Evolutionary conservation across 2,329 filamentous ascomycete species (phyloP), one percentile per base, ranked within the genome.

Genomic region (Chalaropsis ovoidea): DNA sequence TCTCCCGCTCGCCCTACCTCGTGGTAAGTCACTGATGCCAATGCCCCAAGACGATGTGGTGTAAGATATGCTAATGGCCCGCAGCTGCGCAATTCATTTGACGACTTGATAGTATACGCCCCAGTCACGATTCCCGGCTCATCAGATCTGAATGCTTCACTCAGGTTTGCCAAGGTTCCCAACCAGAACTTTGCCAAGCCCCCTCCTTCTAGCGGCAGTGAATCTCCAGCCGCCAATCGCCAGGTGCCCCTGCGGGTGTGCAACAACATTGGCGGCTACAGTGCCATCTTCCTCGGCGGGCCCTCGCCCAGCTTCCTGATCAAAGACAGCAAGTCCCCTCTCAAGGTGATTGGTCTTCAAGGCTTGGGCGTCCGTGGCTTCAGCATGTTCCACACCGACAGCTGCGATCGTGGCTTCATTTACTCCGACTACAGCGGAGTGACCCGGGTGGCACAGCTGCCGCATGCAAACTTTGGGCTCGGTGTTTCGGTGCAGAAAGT

Each of bases 81-180:
- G 39, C 49, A 65, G 64, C 78, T 92, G 35, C 88, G 93, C 62
- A 90, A 90, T 61, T 81, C 83, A 10, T 86, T 84, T 67, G 88
- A 96, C 69, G 92, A 97, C 72, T 77, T 97, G 42, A 87, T 88
- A 11, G 82, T 97, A 58, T 99, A 97, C 73, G 86, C 94, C 72
- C 91, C 93, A 2, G 52, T 68, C 1, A 61, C 24, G 1, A 87
- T 90, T 70, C 80, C 83, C 68, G 76, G 72, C 47, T 73, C 71
- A 66, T 70, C 76, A 35, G 74, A 79, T 5, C 80, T 86, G 69
- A 77, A 81, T 0, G 76, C 78, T 27, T 82, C 80, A 7, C 77
- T 96, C 11, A 83, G 85, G 65, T 96, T 95, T 74, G 80, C 87
- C 65, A 96, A 96, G 74, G 76, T 88, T 0, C 75, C 83, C 0